phyloP scores from a whole-genome alignment of 352 stramenopile genomes.

The Phytophthora agathidicida region DNA sequence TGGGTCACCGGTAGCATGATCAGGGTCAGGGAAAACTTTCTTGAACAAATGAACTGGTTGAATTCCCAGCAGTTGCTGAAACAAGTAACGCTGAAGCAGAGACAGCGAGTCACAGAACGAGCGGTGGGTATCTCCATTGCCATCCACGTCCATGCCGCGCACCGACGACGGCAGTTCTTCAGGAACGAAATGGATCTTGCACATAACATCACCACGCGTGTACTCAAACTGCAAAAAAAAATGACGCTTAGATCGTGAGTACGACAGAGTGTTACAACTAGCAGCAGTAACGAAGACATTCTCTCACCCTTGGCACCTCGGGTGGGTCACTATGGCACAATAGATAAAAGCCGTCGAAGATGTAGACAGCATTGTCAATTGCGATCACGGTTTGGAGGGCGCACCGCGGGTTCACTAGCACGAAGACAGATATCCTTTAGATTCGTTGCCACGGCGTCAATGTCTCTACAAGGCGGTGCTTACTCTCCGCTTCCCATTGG shows the following conservation, averaged over 20 bases:
- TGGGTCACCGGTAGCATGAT: conserved; percentile 55
- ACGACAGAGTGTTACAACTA: neutral
- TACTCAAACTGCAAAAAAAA: conserved; percentile 75
- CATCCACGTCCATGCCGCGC: conserved; percentile 31
- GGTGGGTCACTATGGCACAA: conserved; percentile 68
- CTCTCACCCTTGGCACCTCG: conserved; percentile 61
- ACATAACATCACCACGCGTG: conserved; percentile 78
- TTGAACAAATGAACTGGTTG: conserved; percentile 74
- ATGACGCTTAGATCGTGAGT: neutral
- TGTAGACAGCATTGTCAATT: conserved; percentile 63
- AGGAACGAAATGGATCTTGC: conserved; percentile 69
- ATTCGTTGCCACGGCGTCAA: neutral
- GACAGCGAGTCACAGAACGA: conserved; percentile 64
- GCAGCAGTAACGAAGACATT: neutral
- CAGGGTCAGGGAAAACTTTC: conserved; percentile 60
- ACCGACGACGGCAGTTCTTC: conserved; percentile 67
- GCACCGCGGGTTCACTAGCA: conserved; percentile 80
- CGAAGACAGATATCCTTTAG: neutral
- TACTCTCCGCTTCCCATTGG: conserved; percentile 84
- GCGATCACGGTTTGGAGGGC: conserved; percentile 73
- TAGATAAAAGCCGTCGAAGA: conserved; percentile 90
- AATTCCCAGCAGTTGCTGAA: conserved; percentile 78
- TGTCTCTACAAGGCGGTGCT: conserved; percentile 4
- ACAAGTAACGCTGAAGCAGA: conserved; percentile 77
- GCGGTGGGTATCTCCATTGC: conserved; percentile 30